Conservation (phyloP, 805 yeast species). For the Vanderwaltozyma polyspora region DNA sequence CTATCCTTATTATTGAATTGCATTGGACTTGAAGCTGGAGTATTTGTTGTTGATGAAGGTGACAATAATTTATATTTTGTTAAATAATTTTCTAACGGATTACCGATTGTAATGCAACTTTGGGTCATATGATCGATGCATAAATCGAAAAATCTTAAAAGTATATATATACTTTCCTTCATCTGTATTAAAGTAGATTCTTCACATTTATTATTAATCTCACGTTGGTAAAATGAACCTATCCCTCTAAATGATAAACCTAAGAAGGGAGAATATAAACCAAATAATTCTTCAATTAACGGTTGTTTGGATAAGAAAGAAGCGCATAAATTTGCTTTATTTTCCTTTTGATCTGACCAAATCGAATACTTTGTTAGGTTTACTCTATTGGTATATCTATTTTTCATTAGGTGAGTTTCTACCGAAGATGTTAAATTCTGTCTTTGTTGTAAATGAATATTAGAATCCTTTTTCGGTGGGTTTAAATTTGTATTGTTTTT, state of each 20-base stretch:
- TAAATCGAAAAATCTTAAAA: constrained; percentile 23
- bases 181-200: constrained; percentile 27
- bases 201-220: constrained; percentile 22
- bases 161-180: constrained; percentile 22
- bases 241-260: constrained; percentile 23
- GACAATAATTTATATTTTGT: constrained; percentile 5
- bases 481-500: too few species aligned
- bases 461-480: too few species aligned
- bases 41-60: constrained; percentile 8
- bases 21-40: constrained; percentile 5
- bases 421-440: constrained; percentile 10
- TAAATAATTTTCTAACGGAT: constrained; percentile 18
- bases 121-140: constrained; percentile 15
- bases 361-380: constrained; percentile 16
- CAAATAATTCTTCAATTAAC: constrained; percentile 21
- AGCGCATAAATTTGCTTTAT: not conserved
- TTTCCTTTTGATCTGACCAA: constrained; percentile 7
- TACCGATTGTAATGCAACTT: constrained; percentile 15
- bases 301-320: constrained; percentile 9
- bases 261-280: constrained; percentile 22
- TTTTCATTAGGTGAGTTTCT: constrained; percentile 21
- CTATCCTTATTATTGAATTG: constrained; percentile 5
- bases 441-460: not conserved
- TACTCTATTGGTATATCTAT: constrained; percentile 17
- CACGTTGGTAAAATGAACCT: constrained; percentile 15